Evolutionary conservation across 2,329 filamentous ascomycete genomes (phyloP).

Genomic region (Zopfia rhizophila): DNA sequence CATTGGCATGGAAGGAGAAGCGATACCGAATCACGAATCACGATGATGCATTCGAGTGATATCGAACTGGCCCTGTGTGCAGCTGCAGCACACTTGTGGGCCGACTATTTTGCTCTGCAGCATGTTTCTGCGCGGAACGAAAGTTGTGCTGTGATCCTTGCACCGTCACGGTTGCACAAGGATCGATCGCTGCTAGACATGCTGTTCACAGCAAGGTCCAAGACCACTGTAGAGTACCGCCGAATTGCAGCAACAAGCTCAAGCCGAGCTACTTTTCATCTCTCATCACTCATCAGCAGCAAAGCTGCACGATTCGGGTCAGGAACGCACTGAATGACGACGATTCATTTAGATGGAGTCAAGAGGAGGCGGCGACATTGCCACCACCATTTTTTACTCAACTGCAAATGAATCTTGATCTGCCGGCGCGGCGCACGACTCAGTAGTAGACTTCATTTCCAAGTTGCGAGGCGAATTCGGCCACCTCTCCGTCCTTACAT

Average conservation of each 20-base stretch:
- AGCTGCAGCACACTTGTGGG: not conserved
- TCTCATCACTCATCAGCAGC: too few species aligned
- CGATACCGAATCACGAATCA: conserved; percentile 15
- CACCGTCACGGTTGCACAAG: conserved; percentile 9
- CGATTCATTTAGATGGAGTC: not conserved
- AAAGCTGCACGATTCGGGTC: too few species aligned
- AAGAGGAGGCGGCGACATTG: conserved; percentile 1
- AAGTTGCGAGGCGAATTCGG: not conserved
- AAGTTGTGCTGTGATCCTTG: conserved; percentile 14
- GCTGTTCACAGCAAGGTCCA: too few species aligned
- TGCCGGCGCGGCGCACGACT: conserved; percentile 21
- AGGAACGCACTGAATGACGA: too few species aligned
- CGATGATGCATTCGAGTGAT: conserved; percentile 8
- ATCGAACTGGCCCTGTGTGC: conserved; percentile 4
- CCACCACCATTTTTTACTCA: conserved; percentile 12
- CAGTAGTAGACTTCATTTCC: conserved; percentile 7
- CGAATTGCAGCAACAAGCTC: too few species aligned
- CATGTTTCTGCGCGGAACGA: conserved; percentile 14
- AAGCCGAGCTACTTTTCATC: too few species aligned
- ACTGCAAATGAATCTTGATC: conserved; percentile 8
- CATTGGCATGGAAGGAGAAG: too few species aligned
- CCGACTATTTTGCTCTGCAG: conserved; percentile 9
- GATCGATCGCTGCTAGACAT: conserved; percentile 5
- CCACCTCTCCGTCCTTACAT: conserved; percentile 2
- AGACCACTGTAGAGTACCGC: too few species aligned